phyloP scores from a whole-genome alignment of 1,139 yeast genomes.

The Yamadazyma jaroonii region DNA sequence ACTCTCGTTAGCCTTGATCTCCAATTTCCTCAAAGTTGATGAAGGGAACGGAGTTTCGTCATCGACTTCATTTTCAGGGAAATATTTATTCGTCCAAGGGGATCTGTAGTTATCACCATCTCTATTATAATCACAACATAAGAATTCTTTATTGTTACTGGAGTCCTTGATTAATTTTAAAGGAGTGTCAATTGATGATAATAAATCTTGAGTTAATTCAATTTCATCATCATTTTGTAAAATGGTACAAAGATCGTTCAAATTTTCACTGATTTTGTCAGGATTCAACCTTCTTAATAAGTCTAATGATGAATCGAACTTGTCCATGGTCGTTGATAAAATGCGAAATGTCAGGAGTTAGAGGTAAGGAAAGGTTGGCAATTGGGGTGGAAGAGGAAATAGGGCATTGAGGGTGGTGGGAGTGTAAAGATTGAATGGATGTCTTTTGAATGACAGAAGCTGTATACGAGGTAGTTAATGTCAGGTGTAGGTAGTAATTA shows the following conservation, averaged over 20 bases:
- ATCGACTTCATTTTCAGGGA: conserved; percentile 53
- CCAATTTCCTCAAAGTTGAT: conserved; percentile 64
- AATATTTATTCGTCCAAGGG: conserved; percentile 85
- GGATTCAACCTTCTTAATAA: conserved; percentile 87
- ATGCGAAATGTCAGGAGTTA: background rate
- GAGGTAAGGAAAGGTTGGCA: no score
- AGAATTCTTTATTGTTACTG: conserved; percentile 60
- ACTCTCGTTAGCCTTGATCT: conserved; percentile 80
- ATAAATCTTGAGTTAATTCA: conserved; percentile 79
- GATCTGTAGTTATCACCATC: conserved; percentile 92
- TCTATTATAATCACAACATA: conserved; percentile 92
- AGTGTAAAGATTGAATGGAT: no score
- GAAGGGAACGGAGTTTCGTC: conserved; percentile 63
- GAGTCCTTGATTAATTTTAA: conserved; percentile 57
- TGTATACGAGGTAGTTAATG: no score
- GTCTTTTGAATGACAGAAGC: no score
- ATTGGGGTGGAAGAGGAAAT: no score
- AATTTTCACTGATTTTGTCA: conserved; percentile 56
- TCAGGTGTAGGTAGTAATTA: no score
- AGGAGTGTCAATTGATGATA: conserved; percentile 88
- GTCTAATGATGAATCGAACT: conserved; percentile 85
- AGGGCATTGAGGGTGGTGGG: no score
- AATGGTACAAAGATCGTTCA: conserved; percentile 66
- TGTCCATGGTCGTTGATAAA: conserved; percentile 31
- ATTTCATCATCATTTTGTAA: conserved; percentile 46